Percentiles rank a stretch among this genome's conserved stretches.
phyloP scores from a whole-genome alignment of 768 basidiomycete species.

The Suillus weaverae region DNA sequence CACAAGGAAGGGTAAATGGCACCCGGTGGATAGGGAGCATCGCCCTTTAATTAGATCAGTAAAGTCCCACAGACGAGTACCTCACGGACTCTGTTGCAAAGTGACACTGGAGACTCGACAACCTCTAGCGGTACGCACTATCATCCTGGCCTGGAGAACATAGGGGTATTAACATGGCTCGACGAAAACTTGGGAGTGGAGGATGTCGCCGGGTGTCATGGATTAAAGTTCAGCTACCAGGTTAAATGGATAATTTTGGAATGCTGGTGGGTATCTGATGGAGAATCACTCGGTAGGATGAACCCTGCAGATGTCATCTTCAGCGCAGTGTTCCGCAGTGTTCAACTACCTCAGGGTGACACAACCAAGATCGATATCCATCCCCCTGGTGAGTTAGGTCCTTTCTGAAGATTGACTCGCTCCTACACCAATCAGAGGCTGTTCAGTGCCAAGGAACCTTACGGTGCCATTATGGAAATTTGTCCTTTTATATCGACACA shows the following conservation, averaged over 20 bases:
- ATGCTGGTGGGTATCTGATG: not conserved
- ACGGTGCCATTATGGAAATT: not conserved
- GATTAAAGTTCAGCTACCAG: not conserved
- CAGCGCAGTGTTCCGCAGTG: not conserved
- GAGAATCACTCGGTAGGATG: not conserved
- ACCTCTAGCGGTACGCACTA: conserved; percentile 54
- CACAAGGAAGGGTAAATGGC: not conserved
- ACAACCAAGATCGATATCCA: not conserved
- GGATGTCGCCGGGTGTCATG: not conserved
- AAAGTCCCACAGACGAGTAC: conserved; percentile 36
- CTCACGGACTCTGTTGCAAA: conserved; percentile 39
- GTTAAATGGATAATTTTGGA: not conserved
- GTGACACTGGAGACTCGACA: conserved; percentile 55
- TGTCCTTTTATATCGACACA: not conserved
- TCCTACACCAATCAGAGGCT: not conserved
- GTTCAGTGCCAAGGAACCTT: not conserved
- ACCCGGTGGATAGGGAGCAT: not conserved
- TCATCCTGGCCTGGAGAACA: conserved; percentile 41
- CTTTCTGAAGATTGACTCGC: not conserved
- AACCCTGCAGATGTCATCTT: not conserved
- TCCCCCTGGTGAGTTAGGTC: not conserved
- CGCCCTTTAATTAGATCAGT: not conserved
- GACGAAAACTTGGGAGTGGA: conserved; percentile 11
- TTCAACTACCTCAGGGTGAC: not conserved
- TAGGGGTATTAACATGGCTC: conserved; percentile 62